phyloP scores from a whole-genome alignment of 805 yeast genomes.

The Sugiyamaella americana region DNA sequence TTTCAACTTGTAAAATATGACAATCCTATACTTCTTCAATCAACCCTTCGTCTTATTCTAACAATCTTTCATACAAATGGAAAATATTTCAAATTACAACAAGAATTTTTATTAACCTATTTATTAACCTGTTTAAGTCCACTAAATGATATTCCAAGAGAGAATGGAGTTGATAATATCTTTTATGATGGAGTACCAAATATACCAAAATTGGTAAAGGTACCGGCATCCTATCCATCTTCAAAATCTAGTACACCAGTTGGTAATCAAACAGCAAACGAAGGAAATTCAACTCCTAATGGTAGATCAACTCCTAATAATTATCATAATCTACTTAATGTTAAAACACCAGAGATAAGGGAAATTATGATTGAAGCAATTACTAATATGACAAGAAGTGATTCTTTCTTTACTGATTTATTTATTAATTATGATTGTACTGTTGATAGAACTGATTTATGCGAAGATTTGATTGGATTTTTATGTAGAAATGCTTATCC shows the following conservation, averaged over 20 bases:
- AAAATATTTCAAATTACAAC: constrained; percentile 63
- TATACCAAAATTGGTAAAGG: constrained; percentile 48
- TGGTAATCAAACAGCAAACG: constrained; percentile 5
- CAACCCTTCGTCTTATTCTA: constrained; percentile 68
- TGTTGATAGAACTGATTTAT: constrained; percentile 74
- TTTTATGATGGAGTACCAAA: constrained; percentile 37
- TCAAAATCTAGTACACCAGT: constrained; percentile 21
- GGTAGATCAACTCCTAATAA: constrained; percentile 10
- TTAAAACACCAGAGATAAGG: constrained; percentile 39
- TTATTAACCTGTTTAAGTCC: constrained; percentile 34
- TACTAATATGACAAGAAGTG: constrained; percentile 51
- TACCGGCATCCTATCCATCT: constrained; percentile 40
- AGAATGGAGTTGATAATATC: constrained; percentile 33
- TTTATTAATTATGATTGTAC: constrained; percentile 88
- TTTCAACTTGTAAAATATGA: constrained; percentile 74
- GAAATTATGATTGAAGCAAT: constrained; percentile 81
- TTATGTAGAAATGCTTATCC: constrained; percentile 77
- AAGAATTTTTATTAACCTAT: constrained; percentile 49
- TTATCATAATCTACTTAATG: background rate
- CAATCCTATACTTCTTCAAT: constrained; percentile 63
- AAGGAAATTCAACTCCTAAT: constrained; percentile 16
- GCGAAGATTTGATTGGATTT: constrained; percentile 59
- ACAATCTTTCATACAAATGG: constrained; percentile 66
- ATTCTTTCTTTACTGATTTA: constrained; percentile 59
- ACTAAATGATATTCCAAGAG: constrained; percentile 33